A percentile compares a stretch with the other conserved stretches of the same genome.
phyloP scores from a whole-genome alignment of 116 monocot genomes.

The Dioscorea cayenensis region DNA sequence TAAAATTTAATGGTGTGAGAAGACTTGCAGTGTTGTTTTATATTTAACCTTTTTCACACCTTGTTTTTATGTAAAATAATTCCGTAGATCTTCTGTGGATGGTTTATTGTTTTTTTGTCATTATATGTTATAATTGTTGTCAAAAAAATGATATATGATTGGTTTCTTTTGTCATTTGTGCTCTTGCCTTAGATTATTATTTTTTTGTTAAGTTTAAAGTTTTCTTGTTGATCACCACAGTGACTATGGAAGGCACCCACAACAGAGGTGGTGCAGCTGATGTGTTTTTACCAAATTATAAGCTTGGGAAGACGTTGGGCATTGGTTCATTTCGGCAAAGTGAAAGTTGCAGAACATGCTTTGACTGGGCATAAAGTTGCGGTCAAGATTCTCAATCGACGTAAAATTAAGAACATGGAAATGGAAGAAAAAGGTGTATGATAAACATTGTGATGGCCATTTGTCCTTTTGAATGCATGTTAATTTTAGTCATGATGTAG shows the following conservation, averaged over 20 bases:
- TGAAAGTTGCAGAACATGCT: conserved; percentile 69
- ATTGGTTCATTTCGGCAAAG: conserved; percentile 80
- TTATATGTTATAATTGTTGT: no score
- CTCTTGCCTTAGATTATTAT: no score
- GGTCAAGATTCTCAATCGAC: conserved; percentile 71
- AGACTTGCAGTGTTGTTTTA: no score
- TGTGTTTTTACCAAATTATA: conserved; percentile 46
- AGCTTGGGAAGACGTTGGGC: conserved; percentile 64
- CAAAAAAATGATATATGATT: no score
- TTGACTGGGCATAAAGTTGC: conserved; percentile 76
- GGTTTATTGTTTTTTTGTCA: no score
- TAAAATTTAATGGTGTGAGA: no score
- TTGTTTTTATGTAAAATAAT: no score
- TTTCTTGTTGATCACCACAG: neutral
- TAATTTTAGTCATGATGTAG: neutral
- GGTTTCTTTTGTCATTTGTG: no score
- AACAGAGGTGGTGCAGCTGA: conserved; percentile 28
- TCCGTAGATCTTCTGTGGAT: no score
- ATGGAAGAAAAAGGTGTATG: conserved; percentile 84
- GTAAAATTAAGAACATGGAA: conserved; percentile 68
- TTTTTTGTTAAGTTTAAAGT: neutral
- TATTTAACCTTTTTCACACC: no score
- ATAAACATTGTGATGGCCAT: neutral
- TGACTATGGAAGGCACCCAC: conserved; percentile 33
- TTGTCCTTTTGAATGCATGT: neutral